These are phyloP conservation scores for Candida suzukii DNA, from an alignment of 805 yeast genomes.

Conservation along the genomic window DNA sequence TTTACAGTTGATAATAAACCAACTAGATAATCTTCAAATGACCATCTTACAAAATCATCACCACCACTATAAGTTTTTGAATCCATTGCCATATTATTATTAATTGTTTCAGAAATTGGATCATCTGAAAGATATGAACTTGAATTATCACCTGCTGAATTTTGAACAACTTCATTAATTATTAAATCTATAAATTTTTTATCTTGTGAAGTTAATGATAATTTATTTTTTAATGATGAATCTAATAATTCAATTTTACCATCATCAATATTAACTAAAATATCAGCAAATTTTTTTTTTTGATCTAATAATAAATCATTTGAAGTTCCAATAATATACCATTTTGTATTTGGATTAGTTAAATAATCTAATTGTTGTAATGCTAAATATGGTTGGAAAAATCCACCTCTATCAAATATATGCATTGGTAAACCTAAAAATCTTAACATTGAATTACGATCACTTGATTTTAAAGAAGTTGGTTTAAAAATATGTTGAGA, in stretches of 20 bases:
- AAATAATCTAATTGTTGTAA: constrained; percentile 83
- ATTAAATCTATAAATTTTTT: constrained; percentile 67
- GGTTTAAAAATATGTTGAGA: constrained; percentile 48
- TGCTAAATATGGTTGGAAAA: constrained; percentile 92
- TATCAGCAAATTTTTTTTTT: constrained; percentile 53
- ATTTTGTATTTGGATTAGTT: constrained; percentile 44
- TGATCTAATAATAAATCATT: constrained; percentile 73
- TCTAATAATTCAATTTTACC: constrained; percentile 40
- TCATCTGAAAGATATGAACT: constrained; percentile 15
- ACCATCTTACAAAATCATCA: constrained; percentile 83
- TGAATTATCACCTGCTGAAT: constrained; percentile 20
- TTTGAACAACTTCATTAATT: constrained; percentile 37
- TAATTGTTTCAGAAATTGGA: constrained; percentile 15
- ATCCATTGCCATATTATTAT: constrained; percentile 32
- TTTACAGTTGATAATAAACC: constrained; percentile 70
- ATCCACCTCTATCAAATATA: constrained; percentile 76
- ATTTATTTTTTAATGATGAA: constrained; percentile 32
- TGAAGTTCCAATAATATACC: constrained; percentile 80
- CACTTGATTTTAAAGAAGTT: constrained; percentile 66
- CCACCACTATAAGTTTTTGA: constrained; percentile 47
- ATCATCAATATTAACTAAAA: constrained; percentile 63
- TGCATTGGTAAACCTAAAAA: constrained; percentile 88
- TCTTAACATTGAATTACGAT: constrained; percentile 64
- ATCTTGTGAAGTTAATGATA: constrained; percentile 53
- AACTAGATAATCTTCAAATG: constrained; percentile 83